A percentile compares a stretch with the other conserved stretches of the same genome.
phyloP scores from a whole-genome alignment of 164 flowering plant species.

The Warburgia ugandensis region DNA sequence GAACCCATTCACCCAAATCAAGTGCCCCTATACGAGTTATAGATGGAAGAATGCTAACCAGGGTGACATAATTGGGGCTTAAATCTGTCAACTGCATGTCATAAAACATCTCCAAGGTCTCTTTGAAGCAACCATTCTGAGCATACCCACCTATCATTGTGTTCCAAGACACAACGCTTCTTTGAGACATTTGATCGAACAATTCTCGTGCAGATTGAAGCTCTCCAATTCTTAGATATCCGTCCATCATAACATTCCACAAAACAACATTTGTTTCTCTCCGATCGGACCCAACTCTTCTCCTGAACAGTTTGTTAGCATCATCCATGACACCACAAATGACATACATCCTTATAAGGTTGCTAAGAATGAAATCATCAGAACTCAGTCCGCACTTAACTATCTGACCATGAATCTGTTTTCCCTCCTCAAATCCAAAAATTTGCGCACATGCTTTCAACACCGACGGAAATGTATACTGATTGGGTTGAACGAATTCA shows the following conservation, averaged over 20 bases:
- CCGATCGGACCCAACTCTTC: constrained; percentile 6
- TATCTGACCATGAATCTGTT: constrained; percentile 8
- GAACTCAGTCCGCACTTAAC: constrained; percentile 2
- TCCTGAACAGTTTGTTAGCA: constrained; percentile 4
- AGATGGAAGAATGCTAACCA: constrained; percentile 53
- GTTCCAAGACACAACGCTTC: constrained; percentile 70
- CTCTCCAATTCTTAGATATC: constrained; percentile 41
- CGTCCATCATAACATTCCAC: constrained; percentile 70
- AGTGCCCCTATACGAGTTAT: constrained; percentile 46
- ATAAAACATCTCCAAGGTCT: constrained; percentile 47
- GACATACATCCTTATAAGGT: constrained; percentile 7
- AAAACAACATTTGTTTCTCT: constrained; percentile 38
- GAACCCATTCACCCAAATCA: constrained; percentile 56
- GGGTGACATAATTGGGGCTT: constrained; percentile 49
- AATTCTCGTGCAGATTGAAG: constrained; percentile 25
- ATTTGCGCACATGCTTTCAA: constrained; percentile 8
- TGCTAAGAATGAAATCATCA: constrained; percentile 8
- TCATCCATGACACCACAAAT: constrained; percentile 36
- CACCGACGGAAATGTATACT: constrained; percentile 11
- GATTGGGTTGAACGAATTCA: constrained; percentile 11
- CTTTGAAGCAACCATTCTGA: constrained; percentile 42
- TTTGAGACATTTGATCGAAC: constrained; percentile 48
- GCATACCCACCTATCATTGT: constrained; percentile 58
- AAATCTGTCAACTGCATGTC: constrained; percentile 43
- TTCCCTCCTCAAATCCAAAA: constrained; percentile 1